Evolutionary conservation across 2,329 filamentous ascomycete genomes (phyloP).

Genomic region (Aspergillus nomiae): DNA sequence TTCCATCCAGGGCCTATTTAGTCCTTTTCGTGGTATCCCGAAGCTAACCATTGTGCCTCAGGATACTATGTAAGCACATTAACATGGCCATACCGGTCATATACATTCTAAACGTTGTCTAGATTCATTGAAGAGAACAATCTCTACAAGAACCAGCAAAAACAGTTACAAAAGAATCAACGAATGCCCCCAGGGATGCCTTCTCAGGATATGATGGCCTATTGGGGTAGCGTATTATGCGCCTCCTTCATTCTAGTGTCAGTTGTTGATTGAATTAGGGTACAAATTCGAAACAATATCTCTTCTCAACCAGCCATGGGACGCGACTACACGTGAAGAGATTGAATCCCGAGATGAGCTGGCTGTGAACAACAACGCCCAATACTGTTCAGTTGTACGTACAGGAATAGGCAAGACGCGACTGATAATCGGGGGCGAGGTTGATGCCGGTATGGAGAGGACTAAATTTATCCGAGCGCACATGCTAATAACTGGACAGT

Average conservation of each 20-base stretch:
- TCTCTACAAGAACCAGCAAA: constrained; percentile 66
- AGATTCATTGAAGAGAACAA: constrained; percentile 95
- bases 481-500: constrained; percentile 51
- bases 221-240: constrained; percentile 67
- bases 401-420: constrained; percentile 78
- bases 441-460: constrained; percentile 71
- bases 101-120: constrained; percentile 17
- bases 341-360: constrained; percentile 75
- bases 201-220: constrained; percentile 82
- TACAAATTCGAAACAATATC: constrained; percentile 95
- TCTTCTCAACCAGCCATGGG: constrained; percentile 74
- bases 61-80: constrained; percentile 56
- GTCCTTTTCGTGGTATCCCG: neutral
- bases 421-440: constrained; percentile 86
- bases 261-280: constrained; percentile 52
- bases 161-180: constrained; percentile 58
- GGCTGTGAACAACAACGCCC: constrained; percentile 82
- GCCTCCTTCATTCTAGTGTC: neutral
- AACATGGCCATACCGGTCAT: neutral
- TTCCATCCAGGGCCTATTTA: neutral
- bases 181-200: constrained; percentile 54
- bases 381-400: constrained; percentile 92
- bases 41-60: constrained; percentile 33
- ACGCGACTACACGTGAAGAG: constrained; percentile 68
- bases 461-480: neutral